phyloP scores from a whole-genome alignment of 768 basidiomycete genomes.

The Pisolithus albus region DNA sequence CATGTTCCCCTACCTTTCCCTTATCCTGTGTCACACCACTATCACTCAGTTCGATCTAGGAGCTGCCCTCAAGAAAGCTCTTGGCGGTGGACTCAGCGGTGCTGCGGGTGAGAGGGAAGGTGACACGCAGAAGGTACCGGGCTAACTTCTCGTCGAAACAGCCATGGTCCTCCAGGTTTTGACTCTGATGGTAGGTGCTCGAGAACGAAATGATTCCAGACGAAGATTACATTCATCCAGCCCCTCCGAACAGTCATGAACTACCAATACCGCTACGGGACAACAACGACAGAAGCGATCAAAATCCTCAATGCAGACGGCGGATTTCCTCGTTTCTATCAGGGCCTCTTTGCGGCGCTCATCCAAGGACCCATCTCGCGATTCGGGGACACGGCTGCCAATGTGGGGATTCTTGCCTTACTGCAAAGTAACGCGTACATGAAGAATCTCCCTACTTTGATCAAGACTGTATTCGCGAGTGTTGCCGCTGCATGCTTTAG shows the following conservation, averaged over 20 bases:
- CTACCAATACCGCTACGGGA: conserved; percentile 90
- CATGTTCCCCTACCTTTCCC: conserved; percentile 20
- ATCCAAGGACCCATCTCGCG: conserved; percentile 79
- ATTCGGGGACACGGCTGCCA: conserved; percentile 94
- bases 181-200: conserved; percentile 57
- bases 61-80: conserved; percentile 70
- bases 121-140: not conserved
- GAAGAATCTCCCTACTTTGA: conserved; percentile 48
- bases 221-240: conserved; percentile 27
- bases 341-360: conserved; percentile 79
- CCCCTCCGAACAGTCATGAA: conserved; percentile 98
- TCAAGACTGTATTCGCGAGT: conserved; percentile 78
- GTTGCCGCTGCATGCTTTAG: conserved; percentile 77
- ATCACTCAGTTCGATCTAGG: conserved; percentile 65
- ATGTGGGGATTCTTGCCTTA: conserved; percentile 84
- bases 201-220: not conserved
- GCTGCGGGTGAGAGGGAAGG: conserved; percentile 53
- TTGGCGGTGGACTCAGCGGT: conserved; percentile 87
- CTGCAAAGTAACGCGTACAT: conserved; percentile 71
- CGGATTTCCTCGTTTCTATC: conserved; percentile 79
- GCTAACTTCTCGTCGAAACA: conserved; percentile 15
- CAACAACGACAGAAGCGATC: conserved; percentile 57
- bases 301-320: conserved; percentile 70
- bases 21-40: conserved; percentile 41
- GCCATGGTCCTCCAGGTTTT: conserved; percentile 96